A percentile compares a stretch with the other conserved stretches of the same genome.
Evolutionary conservation across 2,329 filamentous ascomycete species (phyloP).

Genomic region (Penicillium oxalicum): DNA sequence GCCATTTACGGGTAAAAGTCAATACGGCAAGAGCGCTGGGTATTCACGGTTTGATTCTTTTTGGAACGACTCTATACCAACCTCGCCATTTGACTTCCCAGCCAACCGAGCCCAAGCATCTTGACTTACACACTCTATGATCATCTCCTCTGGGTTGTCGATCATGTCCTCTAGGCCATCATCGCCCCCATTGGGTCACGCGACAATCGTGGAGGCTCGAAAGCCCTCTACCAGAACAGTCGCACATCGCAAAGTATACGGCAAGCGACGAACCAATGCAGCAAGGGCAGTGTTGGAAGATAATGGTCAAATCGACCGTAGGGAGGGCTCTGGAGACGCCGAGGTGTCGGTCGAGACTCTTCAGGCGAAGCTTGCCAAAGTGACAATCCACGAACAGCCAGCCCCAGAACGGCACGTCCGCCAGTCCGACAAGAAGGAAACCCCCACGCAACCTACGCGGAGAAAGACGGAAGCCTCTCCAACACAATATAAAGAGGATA

Average conservation of each 20-base stretch:
- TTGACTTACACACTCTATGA: no score
- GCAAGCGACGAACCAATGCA: constrained; percentile 30
- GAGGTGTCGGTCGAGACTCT: constrained; percentile 19
- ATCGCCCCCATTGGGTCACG: constrained; percentile 12
- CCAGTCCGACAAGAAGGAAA: neutral
- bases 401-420: neutral
- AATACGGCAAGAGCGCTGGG: constrained; percentile 15
- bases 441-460: neutral
- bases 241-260: constrained; percentile 31
- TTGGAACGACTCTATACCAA: neutral
- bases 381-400: constrained; percentile 21
- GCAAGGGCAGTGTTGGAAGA: constrained; percentile 34
- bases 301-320: constrained; percentile 19
- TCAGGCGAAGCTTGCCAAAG: constrained; percentile 23
- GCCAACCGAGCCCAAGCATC: no score
- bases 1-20: constrained; percentile 21
- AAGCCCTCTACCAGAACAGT: constrained; percentile 22
- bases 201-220: constrained; percentile 16
- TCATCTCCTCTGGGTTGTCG: no score
- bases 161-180: constrained; percentile 13
- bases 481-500: neutral
- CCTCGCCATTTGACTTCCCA: no score
- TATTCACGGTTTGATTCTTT: neutral
- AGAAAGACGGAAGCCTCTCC: neutral
- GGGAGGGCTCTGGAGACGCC: neutral